Evolutionary conservation across 2,329 filamentous ascomycete species (phyloP).

Genomic region (Ceratocystis harringtonii): DNA sequence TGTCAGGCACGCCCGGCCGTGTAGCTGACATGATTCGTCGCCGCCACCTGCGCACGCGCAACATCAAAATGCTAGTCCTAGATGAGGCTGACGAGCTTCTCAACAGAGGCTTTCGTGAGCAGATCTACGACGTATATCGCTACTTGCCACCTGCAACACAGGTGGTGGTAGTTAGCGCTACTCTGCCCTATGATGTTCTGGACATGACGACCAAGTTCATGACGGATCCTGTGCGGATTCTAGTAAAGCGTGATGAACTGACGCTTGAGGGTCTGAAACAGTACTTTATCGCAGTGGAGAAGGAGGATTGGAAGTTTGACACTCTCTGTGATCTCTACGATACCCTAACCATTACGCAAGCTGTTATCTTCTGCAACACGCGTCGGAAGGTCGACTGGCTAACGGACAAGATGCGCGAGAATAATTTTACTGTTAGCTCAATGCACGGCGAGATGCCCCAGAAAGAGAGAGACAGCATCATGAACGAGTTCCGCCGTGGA

Average conservation of each 20-base stretch:
- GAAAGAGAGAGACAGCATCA: constrained; percentile 94
- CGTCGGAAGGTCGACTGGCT: constrained; percentile 98
- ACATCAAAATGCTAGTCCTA: constrained; percentile 50
- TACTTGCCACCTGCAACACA: constrained; percentile 93
- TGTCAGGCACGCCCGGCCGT: constrained; percentile 91
- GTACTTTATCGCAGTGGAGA: constrained; percentile 98
- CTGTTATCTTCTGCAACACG: constrained; percentile 99
- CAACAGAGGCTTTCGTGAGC: constrained; percentile 90
- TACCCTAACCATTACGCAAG: constrained; percentile 94
- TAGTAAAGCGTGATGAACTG: constrained; percentile 97
- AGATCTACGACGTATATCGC: constrained; percentile 98
- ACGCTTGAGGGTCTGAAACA: constrained; percentile 96
- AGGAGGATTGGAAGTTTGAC: constrained; percentile 99
- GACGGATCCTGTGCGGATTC: constrained; percentile 90
- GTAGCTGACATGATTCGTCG: constrained; percentile 55
- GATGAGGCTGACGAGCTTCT: constrained; percentile 52
- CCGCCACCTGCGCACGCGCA: constrained; percentile 40
- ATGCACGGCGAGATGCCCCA: constrained; percentile 99
- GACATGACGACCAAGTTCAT: constrained; percentile 99
- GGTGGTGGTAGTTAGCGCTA: constrained; percentile 95
- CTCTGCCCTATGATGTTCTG: constrained; percentile 90
- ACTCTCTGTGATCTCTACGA: constrained; percentile 98
- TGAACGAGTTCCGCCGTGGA: constrained; percentile 96
- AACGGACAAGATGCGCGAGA: constrained; percentile 97
- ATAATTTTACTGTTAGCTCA: constrained; percentile 94